Percentiles rank a stretch among this genome's conserved stretches.
Conservation (phyloP, 768 basidiomycete species). For the Amanita exitialis region DNA sequence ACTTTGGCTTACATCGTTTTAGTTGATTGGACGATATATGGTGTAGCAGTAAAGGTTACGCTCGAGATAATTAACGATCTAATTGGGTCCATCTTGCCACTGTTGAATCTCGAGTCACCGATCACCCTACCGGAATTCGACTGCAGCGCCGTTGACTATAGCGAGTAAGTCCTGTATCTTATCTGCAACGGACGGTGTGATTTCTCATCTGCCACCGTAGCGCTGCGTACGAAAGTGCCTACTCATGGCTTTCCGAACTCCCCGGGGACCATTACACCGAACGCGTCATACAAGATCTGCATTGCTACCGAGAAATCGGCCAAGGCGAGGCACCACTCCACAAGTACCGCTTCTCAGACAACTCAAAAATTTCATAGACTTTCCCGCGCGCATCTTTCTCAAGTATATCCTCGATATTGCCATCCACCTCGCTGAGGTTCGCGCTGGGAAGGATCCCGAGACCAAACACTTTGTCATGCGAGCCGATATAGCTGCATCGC, state of each 20-base stretch:
- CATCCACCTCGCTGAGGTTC: constrained; percentile 9
- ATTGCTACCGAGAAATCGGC: constrained; percentile 33
- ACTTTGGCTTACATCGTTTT: not conserved
- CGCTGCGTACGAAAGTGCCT: constrained; percentile 27
- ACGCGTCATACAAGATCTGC: constrained; percentile 27
- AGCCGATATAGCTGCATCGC: constrained; percentile 19
- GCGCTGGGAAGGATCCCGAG: constrained; percentile 5
- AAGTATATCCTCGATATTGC: constrained; percentile 8
- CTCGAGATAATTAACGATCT: constrained; percentile 31
- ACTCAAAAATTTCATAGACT: constrained; percentile 21
- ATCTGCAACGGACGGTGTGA: not conserved
- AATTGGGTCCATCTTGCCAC: constrained; percentile 15
- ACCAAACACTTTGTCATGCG: constrained; percentile 18
- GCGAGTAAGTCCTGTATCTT: constrained; percentile 22
- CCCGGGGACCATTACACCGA: constrained; percentile 19
- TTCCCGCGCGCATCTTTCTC: constrained; percentile 9
- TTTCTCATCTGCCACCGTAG: constrained; percentile 13
- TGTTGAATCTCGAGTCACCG: constrained; percentile 18
- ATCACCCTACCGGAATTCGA: constrained; percentile 27
- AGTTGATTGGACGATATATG: constrained; percentile 54
- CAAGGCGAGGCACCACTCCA: constrained; percentile 23
- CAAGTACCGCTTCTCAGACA: constrained; percentile 18
- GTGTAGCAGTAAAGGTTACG: constrained; percentile 29
- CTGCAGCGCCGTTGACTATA: constrained; percentile 21
- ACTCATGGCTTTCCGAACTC: constrained; percentile 29